Conservation (phyloP, 805 yeast genomes). For the Monosporozyma aerobia region DNA sequence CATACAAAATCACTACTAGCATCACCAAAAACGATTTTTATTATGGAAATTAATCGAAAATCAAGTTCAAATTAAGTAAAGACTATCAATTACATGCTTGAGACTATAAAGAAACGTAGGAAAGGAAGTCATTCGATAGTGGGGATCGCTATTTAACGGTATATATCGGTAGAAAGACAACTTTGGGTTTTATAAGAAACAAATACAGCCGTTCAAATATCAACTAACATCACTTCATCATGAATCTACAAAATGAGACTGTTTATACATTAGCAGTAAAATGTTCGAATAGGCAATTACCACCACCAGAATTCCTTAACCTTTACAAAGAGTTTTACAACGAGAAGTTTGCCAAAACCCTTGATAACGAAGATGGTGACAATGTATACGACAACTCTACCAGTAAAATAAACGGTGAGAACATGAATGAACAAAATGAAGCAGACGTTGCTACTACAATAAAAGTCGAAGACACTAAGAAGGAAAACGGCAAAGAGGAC, state of each 20-base stretch:
- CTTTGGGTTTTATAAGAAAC: neutral
- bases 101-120: neutral
- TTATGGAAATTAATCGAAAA: neutral
- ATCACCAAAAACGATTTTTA: neutral
- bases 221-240: neutral
- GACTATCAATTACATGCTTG: neutral
- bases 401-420: conserved; percentile 1
- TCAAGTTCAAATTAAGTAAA: neutral
- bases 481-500: neutral
- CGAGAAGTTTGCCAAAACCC: conserved; percentile 16
- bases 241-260: neutral
- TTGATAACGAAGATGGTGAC: conserved; percentile 12
- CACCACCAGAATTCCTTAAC: conserved; percentile 23
- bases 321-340: conserved; percentile 28
- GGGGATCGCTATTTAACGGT: neutral
- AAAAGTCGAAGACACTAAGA: too few relatives aligned
- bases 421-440: conserved; percentile 4
- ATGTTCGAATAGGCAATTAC: conserved; percentile 22
- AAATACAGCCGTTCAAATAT: neutral
- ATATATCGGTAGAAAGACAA: neutral
- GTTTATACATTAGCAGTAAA: conserved; percentile 14
- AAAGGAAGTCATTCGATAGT: neutral
- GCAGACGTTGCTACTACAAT: neutral
- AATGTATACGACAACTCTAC: neutral
- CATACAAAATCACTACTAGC: neutral